Base-by-base conservation (phyloP, 345 rosid genomes). In the Viola odorata region DNA sequence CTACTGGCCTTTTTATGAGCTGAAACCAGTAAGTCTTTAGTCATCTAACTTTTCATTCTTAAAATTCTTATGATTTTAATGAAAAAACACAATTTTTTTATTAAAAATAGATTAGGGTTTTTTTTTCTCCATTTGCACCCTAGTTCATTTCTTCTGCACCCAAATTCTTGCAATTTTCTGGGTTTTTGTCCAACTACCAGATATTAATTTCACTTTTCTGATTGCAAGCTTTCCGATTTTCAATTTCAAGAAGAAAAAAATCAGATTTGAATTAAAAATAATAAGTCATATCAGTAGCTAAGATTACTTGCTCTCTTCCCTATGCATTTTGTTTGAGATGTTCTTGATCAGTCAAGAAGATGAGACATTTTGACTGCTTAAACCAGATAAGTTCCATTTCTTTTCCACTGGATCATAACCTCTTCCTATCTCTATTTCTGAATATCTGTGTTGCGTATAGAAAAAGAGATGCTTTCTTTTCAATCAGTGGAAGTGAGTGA, bases 341-440 rank as follows among this genome's bases (percentile, higher is more conserved):
- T 37, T 57, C 64, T 38, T 9, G 65, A 55, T 60, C 13, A 56
- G 55, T 66, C 59, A 52, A 67, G 63, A 65, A 62, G 12, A 40
- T 14, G 36, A 37, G 45, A 73, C 55, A 58, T 59, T 57, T 61
- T 62, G 56, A 45, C 17, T 36, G 56, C 60, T 68, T n/a, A n/a
- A n/a, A n/a, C n/a, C n/a, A n/a, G n/a, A n/a, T n/a, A n/a, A n/a
- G n/a, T n/a, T n/a, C n/a, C n/a, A n/a, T n/a, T n/a, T n/a, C n/a
- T n/a, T n/a, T n/a, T 64, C 82, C 77, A 49, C 17, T 50, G 81
- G 82, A 73, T 82, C 77, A 40, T 67, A 61, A 45, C 23, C 58
- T 55, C 47, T 15, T 37, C 66, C 59, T 60, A 36, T 64, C 42
- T 56, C 15, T 47, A 37, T 57, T 42, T 6, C 44, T 44, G 13